Evolutionary conservation across 2,329 filamentous ascomycete genomes (phyloP), one percentile per base, ranked within the genome.

Genomic region (Aspergillus sp.): DNA sequence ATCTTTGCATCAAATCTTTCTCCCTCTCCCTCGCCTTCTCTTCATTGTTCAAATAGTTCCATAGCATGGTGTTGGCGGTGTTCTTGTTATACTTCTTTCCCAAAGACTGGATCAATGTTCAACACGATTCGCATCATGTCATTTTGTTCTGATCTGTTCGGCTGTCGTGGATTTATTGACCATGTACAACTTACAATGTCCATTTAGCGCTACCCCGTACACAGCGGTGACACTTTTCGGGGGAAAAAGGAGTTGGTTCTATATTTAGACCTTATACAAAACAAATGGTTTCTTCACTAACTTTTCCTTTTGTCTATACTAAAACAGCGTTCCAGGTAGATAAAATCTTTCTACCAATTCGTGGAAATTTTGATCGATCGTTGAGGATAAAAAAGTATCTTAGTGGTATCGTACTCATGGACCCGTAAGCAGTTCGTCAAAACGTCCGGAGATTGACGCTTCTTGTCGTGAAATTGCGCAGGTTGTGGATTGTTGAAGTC

Each of bases 61-160:
- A 58, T 62, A 65, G 60, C 62, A 55, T 60, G 60, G 62, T 59
- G 62, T 62, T 66, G 54, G 56, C 49, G 59, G 59, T 53, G 53
- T 60, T 59, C 44, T 41, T 39, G 53, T 38, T 44, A 22, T 44
- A 41, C 41, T 30, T 10, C 13, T 20, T 12, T 35, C 19, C 33
- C 33, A n/a, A 37, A 37, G 33, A 17, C 12, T 17, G 33, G 33
- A 7, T 37, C n/a, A 37, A n/a, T 7, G 12, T 30, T 4, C 4
- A 12, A 7, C 25, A 30, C 9, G n/a, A 37, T 37, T 37, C 25
- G 33, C 33, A 17, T n/a, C 33, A 15, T 17, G 6, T 37, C 17
- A 15, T 37, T 37, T 17, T 37, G 33, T 17, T 37, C 17, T 13
- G n/a, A n/a, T 37, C 9, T n/a, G 7, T 17, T 15, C 17, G 33